Evolutionary conservation across 164 flowering plant genomes (phyloP), one percentile per base, ranked within the genome.

Genomic region (Brasenia schreberi): DNA sequence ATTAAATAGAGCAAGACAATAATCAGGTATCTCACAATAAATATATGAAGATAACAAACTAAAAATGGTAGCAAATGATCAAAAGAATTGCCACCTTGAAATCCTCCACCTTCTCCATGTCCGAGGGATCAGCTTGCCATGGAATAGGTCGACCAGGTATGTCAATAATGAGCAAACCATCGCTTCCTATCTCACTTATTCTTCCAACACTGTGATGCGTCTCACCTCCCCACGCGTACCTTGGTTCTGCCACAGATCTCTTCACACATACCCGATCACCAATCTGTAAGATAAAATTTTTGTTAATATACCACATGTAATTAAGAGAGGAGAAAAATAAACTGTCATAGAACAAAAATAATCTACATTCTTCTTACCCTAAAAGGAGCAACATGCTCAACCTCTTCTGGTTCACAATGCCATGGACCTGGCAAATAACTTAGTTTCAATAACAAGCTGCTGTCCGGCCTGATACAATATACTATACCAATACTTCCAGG

Each of bases 321-420:
- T 33, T 33, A 33, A 33, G 49, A 12, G 10, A 59, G 23, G 58
- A 4, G 9, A 42, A 62, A 64, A 63, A 56, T 18, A 14, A 59
- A 63, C 17, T 7, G 39, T 33, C 39, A 33, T 33, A 33, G 39
- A 33, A 33, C 39, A 33, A 33, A 33, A 33, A 33, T 33, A 33
- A 33, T 33, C 39, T 33, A 33, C 39, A 33, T 33, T 33, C 39
- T 33, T 49, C 71, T 67, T 80, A 95, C 99, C 90, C 80, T 84
- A 74, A 95, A 95, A 67, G 99, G 97, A 7, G 68, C 77, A 70
- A 95, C 99, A 77, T 80, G 88, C 70, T 95, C 99, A 78, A 95
- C 99, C 70, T 95, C 99, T 79, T 95, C 99, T 56, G 99, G 99
- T 76, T 95, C 99, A 78, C 97, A 92, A 74, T 87, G 99, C 99